phyloP scores from a whole-genome alignment of 1,139 yeast genomes.

The Nematodospora anomalae region DNA sequence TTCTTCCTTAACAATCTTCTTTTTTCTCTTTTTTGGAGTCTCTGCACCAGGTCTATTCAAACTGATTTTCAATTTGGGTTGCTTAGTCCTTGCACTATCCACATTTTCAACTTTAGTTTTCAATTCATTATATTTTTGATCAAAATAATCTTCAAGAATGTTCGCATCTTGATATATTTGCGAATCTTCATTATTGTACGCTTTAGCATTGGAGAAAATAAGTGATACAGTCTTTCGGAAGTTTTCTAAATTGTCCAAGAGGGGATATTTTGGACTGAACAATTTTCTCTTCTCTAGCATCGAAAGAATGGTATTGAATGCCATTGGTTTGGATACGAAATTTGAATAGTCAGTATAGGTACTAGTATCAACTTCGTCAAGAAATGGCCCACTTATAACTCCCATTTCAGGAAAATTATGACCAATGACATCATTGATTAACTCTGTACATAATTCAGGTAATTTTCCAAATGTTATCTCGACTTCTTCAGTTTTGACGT shows the following conservation, averaged over 20 bases:
- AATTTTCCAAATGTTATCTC: constrained; percentile 23
- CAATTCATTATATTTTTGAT: constrained; percentile 29
- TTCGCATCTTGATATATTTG: constrained; percentile 57
- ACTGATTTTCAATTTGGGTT: constrained; percentile 24
- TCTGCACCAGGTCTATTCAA: constrained; percentile 22
- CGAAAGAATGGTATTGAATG: constrained; percentile 47
- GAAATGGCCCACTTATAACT: constrained; percentile 53
- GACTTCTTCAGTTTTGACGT: constrained; percentile 16
- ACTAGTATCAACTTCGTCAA: constrained; percentile 55
- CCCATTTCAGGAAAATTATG: constrained; percentile 47
- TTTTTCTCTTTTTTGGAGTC: constrained; percentile 23
- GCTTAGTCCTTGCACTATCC: constrained; percentile 10
- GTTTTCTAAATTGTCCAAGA: constrained; percentile 43
- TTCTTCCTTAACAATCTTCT: constrained; percentile 20
- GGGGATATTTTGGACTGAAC: constrained; percentile 26
- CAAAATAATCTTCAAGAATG: constrained; percentile 39
- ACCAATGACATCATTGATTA: constrained; percentile 39
- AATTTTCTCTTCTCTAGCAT: constrained; percentile 45
- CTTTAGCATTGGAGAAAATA: constrained; percentile 58
- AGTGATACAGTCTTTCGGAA: constrained; percentile 49
- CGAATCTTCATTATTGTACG: constrained; percentile 57
- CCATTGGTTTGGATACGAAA: constrained; percentile 55
- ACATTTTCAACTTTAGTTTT: constrained; percentile 22
- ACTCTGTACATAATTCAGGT: constrained; percentile 22
- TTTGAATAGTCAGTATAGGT: constrained; percentile 62